A percentile compares a stretch with the other conserved stretches of the same genome.
Evolutionary conservation across 257 asterid genomes (phyloP).

Genomic region (Cinchona pubescens): DNA sequence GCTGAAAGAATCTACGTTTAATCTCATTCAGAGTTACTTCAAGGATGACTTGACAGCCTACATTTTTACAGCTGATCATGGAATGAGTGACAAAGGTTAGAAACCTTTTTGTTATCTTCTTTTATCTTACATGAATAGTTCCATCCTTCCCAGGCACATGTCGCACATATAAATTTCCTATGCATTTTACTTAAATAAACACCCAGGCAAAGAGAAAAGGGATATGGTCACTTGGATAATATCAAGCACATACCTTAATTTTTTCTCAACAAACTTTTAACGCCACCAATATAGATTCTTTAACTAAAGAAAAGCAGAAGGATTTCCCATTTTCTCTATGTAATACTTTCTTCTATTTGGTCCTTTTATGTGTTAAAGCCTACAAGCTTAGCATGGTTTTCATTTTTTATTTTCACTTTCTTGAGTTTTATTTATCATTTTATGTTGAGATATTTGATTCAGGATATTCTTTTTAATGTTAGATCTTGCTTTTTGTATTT

Average conservation of each 20-base stretch:
- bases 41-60: slow-evolving; percentile 83
- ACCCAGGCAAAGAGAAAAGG: background rate
- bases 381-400: background rate
- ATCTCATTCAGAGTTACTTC: slow-evolving; percentile 80
- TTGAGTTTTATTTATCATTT: no score
- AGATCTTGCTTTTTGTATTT: background rate
- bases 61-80: slow-evolving; percentile 96
- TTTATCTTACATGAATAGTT: background rate
- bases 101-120: slow-evolving; percentile 10
- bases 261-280: no score
- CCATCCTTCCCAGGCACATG: background rate
- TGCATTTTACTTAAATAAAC: background rate
- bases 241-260: background rate
- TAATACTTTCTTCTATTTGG: background rate
- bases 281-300: no score
- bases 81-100: slow-evolving; percentile 98
- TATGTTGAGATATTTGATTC: background rate
- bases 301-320: background rate
- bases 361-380: background rate
- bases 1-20: slow-evolving; percentile 95
- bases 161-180: background rate
- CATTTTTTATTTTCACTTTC: background rate
- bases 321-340: no score
- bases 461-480: background rate
- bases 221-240: background rate